Percentiles rank a stretch among this genome's conserved stretches.
Evolutionary conservation across 768 basidiomycete species (phyloP).

Genomic region (Tremella yokohamensis): DNA sequence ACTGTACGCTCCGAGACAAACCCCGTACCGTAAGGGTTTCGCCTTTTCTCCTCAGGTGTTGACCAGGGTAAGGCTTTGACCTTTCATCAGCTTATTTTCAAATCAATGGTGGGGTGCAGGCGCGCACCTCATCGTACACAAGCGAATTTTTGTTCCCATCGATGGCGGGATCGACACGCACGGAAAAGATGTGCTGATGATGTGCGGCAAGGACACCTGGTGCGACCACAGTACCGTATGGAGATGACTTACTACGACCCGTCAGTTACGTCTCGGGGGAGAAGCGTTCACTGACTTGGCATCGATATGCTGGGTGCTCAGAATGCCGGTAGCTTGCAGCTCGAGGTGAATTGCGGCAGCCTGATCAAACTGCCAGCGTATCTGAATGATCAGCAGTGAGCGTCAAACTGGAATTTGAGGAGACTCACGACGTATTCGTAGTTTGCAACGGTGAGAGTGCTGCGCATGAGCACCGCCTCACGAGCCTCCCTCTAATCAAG

Average conservation of each 20-base stretch:
- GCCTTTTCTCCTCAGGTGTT: constrained; percentile 11
- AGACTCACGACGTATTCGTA: no score
- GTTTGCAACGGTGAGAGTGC: no score
- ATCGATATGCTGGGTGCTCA: constrained; percentile 34
- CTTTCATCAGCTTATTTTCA: constrained; percentile 36
- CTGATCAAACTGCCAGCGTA: constrained; percentile 35
- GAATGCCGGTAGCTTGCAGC: constrained; percentile 45
- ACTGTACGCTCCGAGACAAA: constrained; percentile 29
- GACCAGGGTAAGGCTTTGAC: constrained; percentile 28
- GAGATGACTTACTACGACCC: constrained; percentile 23
- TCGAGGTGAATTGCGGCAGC: constrained; percentile 43
- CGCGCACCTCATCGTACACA: no score
- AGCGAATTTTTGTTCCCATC: constrained; percentile 9
- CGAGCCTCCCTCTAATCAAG: no score
- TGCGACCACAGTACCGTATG: constrained; percentile 35
- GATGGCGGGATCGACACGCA: constrained; percentile 40
- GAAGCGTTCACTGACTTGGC: constrained; percentile 5
- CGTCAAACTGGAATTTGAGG: no score
- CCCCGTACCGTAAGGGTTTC: constrained; percentile 28
- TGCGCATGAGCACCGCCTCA: no score
- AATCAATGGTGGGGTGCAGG: constrained; percentile 9
- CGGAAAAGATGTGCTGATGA: constrained; percentile 40
- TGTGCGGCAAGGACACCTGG: constrained; percentile 37
- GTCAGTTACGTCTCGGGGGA: no score
- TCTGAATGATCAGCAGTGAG: no score